A percentile compares a stretch with the other conserved stretches of the same genome.
These are phyloP conservation scores for Evernia prunastri DNA, from an alignment of 495 filamentous ascomycete genomes.

Conservation along the genomic window DNA sequence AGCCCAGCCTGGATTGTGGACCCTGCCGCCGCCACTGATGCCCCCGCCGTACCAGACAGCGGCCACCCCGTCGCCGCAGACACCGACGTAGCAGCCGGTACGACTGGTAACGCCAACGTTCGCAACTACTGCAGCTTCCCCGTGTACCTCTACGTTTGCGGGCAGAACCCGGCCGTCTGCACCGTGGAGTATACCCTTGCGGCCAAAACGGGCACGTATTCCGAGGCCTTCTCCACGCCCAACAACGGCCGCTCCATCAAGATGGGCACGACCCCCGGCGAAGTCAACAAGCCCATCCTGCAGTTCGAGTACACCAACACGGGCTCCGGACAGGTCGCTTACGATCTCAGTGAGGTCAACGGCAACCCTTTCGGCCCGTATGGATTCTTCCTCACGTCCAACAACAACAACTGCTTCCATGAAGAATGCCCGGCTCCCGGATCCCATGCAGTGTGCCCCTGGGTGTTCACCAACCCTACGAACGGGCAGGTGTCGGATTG, in stretches of 20 bases:
- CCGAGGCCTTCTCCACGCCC: conserved; percentile 1
- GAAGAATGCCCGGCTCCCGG: conserved; percentile 6
- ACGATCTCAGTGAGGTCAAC: conserved; percentile 17
- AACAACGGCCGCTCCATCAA: conserved; percentile 15
- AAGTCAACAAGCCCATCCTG: conserved; percentile 1
- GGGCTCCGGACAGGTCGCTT: conserved; percentile 6
- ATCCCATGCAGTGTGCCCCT: not conserved
- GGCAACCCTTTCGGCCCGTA: conserved; percentile 13
- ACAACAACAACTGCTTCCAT: not conserved
- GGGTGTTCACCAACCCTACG: conserved; percentile 5
- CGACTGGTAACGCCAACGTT: conserved; percentile 23
- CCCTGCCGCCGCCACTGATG: no score
- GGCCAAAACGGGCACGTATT: conserved; percentile 5
- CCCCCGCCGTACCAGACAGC: no score
- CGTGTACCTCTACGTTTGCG: conserved; percentile 3
- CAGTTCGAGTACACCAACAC: conserved; percentile 12
- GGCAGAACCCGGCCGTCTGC: not conserved
- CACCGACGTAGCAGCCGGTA: no score
- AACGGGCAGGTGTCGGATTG: conserved; percentile 1
- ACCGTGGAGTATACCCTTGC: conserved; percentile 3
- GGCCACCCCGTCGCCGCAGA: no score
- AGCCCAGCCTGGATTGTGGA: no score
- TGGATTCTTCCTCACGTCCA: conserved; percentile 9
- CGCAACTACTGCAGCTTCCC: not conserved
- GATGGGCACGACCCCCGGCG: not conserved